Evolutionary conservation across 2,329 filamentous ascomycete species (phyloP).

Genomic region (Ophiocordyceps sinensis): DNA sequence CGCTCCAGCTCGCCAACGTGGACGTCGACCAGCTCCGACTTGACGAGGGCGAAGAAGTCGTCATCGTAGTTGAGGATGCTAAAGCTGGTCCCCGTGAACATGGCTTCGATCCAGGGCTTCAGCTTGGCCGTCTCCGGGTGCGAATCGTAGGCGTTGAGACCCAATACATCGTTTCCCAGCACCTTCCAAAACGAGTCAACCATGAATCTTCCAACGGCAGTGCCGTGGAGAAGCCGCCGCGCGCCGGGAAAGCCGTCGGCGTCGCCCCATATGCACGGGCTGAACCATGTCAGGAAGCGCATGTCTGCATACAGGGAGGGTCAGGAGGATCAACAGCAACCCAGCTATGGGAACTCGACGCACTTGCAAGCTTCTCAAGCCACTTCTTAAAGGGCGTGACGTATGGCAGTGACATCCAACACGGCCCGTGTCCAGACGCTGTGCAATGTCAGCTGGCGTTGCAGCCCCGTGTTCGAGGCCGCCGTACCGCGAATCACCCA

Average conservation of each 20-base stretch:
- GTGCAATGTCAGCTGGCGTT: neutral
- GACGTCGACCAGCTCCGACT: constrained; percentile 33
- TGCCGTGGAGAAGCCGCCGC: constrained; percentile 42
- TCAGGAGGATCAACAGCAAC: too few species aligned
- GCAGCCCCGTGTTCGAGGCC: neutral
- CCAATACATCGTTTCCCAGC: constrained; percentile 39
- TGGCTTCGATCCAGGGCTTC: constrained; percentile 33
- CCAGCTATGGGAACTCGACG: too few species aligned
- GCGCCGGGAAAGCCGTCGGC: constrained; percentile 43
- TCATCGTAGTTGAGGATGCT: constrained; percentile 47
- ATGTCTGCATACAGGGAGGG: constrained; percentile 34
- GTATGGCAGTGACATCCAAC: constrained; percentile 42
- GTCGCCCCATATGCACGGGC: constrained; percentile 57
- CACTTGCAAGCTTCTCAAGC: constrained; percentile 51
- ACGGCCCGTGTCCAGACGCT: constrained; percentile 40
- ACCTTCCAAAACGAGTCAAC: constrained; percentile 43
- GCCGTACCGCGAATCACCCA: constrained; percentile 41
- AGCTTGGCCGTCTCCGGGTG: constrained; percentile 38
- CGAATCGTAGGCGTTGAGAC: constrained; percentile 36
- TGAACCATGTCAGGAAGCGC: constrained; percentile 58
- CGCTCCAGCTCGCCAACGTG: constrained; percentile 35
- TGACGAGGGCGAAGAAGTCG: constrained; percentile 42
- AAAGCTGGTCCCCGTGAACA: constrained; percentile 39
- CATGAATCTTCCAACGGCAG: constrained; percentile 38
- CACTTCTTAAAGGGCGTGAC: constrained; percentile 54